These are phyloP conservation scores for Fusarium zealandicum DNA, from an alignment of 2,329 filamentous ascomycete genomes.

Conservation along the genomic window DNA sequence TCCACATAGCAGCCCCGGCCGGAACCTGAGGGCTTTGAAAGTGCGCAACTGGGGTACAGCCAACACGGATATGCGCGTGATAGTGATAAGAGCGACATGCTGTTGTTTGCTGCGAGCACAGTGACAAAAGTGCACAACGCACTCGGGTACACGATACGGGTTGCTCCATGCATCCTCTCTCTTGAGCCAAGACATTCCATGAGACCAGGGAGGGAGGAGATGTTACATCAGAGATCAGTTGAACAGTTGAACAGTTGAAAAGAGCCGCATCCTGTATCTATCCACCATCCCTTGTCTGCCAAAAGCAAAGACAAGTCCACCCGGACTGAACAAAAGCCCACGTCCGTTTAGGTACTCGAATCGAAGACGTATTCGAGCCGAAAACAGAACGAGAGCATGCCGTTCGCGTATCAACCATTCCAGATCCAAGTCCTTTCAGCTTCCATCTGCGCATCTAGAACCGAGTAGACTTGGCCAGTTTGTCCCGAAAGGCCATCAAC, in stretches of 20 bases:
- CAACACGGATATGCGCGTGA: too few relatives aligned
- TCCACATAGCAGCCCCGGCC: conserved; percentile 1
- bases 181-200: background rate
- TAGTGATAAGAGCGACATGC: background rate
- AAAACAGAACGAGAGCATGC: background rate
- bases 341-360: conserved; percentile 6
- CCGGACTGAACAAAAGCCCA: conserved; percentile 1
- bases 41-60: background rate
- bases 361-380: background rate
- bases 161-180: too few relatives aligned
- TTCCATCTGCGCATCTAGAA: background rate
- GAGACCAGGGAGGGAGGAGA: background rate
- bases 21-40: conserved; percentile 8
- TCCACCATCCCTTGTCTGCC: background rate
- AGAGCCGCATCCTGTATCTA: background rate
- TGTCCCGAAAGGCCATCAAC: too few relatives aligned
- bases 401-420: conserved; percentile 13
- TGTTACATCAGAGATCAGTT: conserved; percentile 22
- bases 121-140: background rate
- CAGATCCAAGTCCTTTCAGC: conserved; percentile 1
- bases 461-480: too few relatives aligned
- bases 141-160: too few relatives aligned
- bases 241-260: conserved; percentile 1
- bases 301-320: conserved; percentile 10
- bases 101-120: background rate